These are phyloP conservation scores for Fusarium sp. DNA, from an alignment of 2,329 filamentous ascomycete species.

Conservation along the genomic window DNA sequence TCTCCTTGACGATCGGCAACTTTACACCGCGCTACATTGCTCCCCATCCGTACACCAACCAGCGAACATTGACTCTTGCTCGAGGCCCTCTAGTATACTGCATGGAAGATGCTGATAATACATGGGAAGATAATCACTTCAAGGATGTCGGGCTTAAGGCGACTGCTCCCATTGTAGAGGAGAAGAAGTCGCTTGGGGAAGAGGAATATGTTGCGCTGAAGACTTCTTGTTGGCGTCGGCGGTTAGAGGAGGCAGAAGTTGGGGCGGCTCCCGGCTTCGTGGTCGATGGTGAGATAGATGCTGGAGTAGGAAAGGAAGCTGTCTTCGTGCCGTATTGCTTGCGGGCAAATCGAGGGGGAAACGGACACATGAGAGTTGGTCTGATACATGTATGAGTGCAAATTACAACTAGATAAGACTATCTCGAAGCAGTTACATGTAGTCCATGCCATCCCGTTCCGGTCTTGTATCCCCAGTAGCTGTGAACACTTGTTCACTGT, in stretches of 20 bases:
- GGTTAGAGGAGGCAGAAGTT: accelerated
- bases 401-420: background rate
- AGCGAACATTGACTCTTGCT: constrained; percentile 64
- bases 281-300: accelerated
- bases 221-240: constrained; percentile 15
- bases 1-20: constrained; percentile 54
- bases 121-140: constrained; percentile 30
- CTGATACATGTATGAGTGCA: background rate
- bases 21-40: constrained; percentile 61
- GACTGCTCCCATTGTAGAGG: background rate
- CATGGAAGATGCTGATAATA: constrained; percentile 59
- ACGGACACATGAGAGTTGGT: constrained; percentile 35
- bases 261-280: background rate
- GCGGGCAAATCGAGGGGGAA: constrained; percentile 20
- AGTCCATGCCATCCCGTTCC: background rate
- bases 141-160: constrained; percentile 16
- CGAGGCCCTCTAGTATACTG: constrained; percentile 71
- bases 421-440: background rate
- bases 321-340: constrained; percentile 25
- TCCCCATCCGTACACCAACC: constrained; percentile 67
- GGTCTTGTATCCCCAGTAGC: background rate
- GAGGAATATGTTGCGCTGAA: constrained; percentile 27
- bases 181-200: background rate
- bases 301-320: background rate
- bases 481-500: background rate